Evolutionary conservation across 306 rosid genomes (phyloP), one percentile per base, ranked within the genome.

Genomic region (Lupinus albus): DNA sequence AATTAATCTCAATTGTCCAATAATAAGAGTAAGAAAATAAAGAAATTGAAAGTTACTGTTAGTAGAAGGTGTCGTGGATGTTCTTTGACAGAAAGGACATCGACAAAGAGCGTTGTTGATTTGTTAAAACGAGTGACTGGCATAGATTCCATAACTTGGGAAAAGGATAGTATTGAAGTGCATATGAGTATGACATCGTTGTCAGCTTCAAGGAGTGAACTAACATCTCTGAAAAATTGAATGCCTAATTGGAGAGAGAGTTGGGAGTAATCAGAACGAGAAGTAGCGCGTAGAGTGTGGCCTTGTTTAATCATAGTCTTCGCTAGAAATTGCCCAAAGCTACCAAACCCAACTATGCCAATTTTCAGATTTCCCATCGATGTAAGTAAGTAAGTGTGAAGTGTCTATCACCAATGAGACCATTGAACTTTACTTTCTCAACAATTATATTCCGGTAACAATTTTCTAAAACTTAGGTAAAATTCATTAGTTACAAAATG

Each of bases 21-120:
- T n/a, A n/a, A n/a, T n/a, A n/a, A n/a, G n/a, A n/a, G n/a, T n/a
- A n/a, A n/a, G n/a, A n/a, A n/a, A n/a, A n/a, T n/a, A n/a, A n/a
- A n/a, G n/a, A n/a, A n/a, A 5, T 32, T 45, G 0, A 4, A 35
- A n/a, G 10, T 70, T 70, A 86, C 89, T 54, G 45, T 74, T 39
- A 81, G 56, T 11, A 88, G 79, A 70, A 80, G 72, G 7, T 83
- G 35, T 75, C 67, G 79, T 0, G 95, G 95, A 32, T 72, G 81
- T 71, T 88, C 91, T 80, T 88, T 88, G 6, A 88, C 95, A 0
- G 95, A 88, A 50, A 85, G 87, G 5, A 88, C 95, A 47, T 88
- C 95, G 2, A 68, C 91, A 32, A 88, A 80, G 6, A 88, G 84
- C 7, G 77, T 68, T 8, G 77, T 68, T 7, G 80, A 83, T 28